Conservation (phyloP, 495 filamentous ascomycete species). For the Neurospora sp. region DNA sequence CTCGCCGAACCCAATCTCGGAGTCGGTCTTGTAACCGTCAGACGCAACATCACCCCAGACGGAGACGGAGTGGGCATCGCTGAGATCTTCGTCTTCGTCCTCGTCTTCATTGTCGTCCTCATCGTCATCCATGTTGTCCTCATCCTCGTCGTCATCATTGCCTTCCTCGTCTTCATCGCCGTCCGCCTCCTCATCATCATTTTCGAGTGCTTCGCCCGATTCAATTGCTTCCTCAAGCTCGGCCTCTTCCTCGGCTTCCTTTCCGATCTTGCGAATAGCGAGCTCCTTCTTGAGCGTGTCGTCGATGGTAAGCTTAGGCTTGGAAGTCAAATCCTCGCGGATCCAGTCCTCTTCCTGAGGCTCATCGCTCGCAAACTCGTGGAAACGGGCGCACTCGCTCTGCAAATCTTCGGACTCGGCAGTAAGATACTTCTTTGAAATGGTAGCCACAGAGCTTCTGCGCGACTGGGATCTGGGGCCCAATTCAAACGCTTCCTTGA, state of each 20-base stretch:
- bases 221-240: slow-evolving; percentile 60
- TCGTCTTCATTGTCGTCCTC: slow-evolving; percentile 41
- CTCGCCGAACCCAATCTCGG: slow-evolving; percentile 86
- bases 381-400: slow-evolving; percentile 66
- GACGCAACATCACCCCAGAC: slow-evolving; percentile 57
- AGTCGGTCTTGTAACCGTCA: slow-evolving; percentile 87
- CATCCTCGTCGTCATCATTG: slow-evolving; percentile 43
- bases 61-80: slow-evolving; percentile 43
- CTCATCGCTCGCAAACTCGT: slow-evolving; percentile 82
- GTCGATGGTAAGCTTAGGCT: slow-evolving; percentile 67
- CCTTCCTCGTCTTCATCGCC: slow-evolving; percentile 34
- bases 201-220: slow-evolving; percentile 48
- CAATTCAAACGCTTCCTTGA: background rate
- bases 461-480: slow-evolving; percentile 30
- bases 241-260: slow-evolving; percentile 86
- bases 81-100: slow-evolving; percentile 24
- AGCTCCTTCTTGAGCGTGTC: slow-evolving; percentile 89
- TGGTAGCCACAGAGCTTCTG: slow-evolving; percentile 24
- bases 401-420: slow-evolving; percentile 47
- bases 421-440: slow-evolving; percentile 35
- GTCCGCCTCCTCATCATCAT: slow-evolving; percentile 40
- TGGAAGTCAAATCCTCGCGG: slow-evolving; percentile 46
- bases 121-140: slow-evolving; percentile 35
- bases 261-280: slow-evolving; percentile 72
- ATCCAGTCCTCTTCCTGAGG: slow-evolving; percentile 83